Evolutionary conservation across 768 basidiomycete species (phyloP), one percentile per base, ranked within the genome.

Genomic region (Pulveroboletus sp.): DNA sequence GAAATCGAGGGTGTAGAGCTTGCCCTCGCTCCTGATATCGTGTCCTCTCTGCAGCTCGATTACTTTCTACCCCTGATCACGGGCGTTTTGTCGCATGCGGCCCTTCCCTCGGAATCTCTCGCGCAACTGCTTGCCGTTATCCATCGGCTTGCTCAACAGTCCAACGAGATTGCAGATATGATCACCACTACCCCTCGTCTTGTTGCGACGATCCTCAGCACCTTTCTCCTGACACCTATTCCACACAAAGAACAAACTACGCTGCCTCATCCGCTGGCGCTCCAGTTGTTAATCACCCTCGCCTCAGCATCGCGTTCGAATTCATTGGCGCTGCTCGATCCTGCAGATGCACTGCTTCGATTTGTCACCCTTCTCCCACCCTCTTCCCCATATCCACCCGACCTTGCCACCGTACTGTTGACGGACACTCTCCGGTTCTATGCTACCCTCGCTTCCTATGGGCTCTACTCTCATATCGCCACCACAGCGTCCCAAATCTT

Each of bases 401-500:
- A 63, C 0, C 62, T 73, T 1, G 71, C 80, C 1, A 73, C 67
- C 2, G 61, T 65, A 2, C 76, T 92, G 16, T 73, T 86, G 14
- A 67, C 68, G 2, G 69, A 68, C 26, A 86, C 85, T 0, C 69
- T 98, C 20, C 71, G 68, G 5, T 70, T 93, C 13, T 93, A 89
- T 67, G 61, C 73, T 0, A 60, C 70, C 3, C 74, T 96, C 9
- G 90, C 82, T 0, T 72, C 77, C 2, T 98, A 95, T 55, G 94
- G 94, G 1, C 63, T 95, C 1, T 85, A 85, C 56, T 68, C 89
- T 0, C 78, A 83, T 47, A 74, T 86, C 31, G 82, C 86, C 12
- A 63, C 82, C 8, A 81, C 79, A 4, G 85, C 86, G 1, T 60
- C 71, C 23, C 76, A 77, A 31, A 74, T 80, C n/a, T 74, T 90